Conservation (phyloP, 495 filamentous ascomycete species). For the Penicillium cosmopolitanum region DNA sequence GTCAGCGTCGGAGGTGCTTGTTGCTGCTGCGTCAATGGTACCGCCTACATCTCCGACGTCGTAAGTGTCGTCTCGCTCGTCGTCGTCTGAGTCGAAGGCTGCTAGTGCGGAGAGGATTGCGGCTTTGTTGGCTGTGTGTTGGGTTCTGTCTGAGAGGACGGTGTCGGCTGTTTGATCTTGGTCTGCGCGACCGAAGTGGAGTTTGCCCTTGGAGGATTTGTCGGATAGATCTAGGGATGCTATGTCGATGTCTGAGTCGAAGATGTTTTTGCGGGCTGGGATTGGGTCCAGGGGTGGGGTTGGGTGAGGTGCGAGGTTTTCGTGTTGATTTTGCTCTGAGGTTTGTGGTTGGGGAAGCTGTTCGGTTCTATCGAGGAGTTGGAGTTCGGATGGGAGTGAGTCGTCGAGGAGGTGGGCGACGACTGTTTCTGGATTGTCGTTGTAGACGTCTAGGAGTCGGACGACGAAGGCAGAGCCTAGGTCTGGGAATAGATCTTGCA, state of each 20-base stretch:
- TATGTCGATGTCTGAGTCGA: slow-evolving; percentile 76
- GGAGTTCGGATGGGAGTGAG: slow-evolving; percentile 62
- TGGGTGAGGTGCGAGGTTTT: slow-evolving; percentile 37
- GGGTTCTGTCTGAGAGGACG: slow-evolving; percentile 53
- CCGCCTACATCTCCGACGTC: slow-evolving; percentile 90
- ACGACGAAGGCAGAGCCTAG: slow-evolving; percentile 83
- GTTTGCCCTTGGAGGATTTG: slow-evolving; percentile 54
- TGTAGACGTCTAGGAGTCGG: slow-evolving; percentile 77
- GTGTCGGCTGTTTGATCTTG: slow-evolving; percentile 64
- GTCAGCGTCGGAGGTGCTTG: slow-evolving; percentile 39
- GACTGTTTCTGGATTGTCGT: slow-evolving; percentile 75
- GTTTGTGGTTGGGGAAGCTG: slow-evolving; percentile 34
- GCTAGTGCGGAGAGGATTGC: slow-evolving; percentile 90
- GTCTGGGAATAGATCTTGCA: slow-evolving; percentile 92
- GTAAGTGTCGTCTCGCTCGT: slow-evolving; percentile 97
- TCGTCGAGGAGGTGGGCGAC: slow-evolving; percentile 85
- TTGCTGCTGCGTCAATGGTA: slow-evolving; percentile 65
- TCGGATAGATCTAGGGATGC: slow-evolving; percentile 62
- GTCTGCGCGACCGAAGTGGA: slow-evolving; percentile 79
- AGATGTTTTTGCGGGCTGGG: slow-evolving; percentile 63
- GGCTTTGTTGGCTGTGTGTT: slow-evolving; percentile 72
- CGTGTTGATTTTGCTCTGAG: slow-evolving; percentile 19
- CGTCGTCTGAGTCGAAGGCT: slow-evolving; percentile 90
- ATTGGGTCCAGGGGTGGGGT: slow-evolving; percentile 39
- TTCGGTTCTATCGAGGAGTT: slow-evolving; percentile 45